A percentile compares a stretch with the other conserved stretches of the same genome.
Conservation (phyloP, 2,329 filamentous ascomycete genomes). For the Dactylella cylindrospora region DNA sequence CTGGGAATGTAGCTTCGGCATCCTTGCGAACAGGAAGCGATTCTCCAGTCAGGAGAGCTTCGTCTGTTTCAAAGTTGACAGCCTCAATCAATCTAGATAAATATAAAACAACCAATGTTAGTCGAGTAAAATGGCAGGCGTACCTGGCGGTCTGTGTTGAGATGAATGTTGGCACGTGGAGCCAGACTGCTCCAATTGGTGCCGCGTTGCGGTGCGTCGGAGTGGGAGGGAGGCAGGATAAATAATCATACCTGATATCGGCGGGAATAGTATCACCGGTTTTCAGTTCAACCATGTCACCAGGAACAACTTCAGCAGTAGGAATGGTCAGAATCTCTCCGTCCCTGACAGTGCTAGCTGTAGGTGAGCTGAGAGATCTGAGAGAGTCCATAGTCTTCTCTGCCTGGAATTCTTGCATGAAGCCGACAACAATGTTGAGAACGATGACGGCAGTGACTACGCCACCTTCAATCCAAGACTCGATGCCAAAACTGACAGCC, state of each 20-base stretch:
- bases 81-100: constrained; percentile 56
- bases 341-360: constrained; percentile 58
- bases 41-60: constrained; percentile 65
- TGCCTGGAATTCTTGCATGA: constrained; percentile 59
- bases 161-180: constrained; percentile 61
- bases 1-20: constrained; percentile 56
- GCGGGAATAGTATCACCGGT: constrained; percentile 55
- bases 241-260: constrained; percentile 52
- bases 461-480: constrained; percentile 64
- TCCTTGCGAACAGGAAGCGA: constrained; percentile 62
- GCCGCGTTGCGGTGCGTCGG: constrained; percentile 48
- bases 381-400: constrained; percentile 61
- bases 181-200: constrained; percentile 56
- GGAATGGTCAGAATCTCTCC: constrained; percentile 58
- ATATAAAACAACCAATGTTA: not conserved
- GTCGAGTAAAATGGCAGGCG: too few species aligned
- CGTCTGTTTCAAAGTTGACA: constrained; percentile 62
- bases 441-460: constrained; percentile 62
- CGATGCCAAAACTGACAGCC: constrained; percentile 61
- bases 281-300: constrained; percentile 62
- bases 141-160: constrained; percentile 56
- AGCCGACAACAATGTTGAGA: constrained; percentile 63
- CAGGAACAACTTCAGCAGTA: constrained; percentile 61
- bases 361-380: constrained; percentile 58
- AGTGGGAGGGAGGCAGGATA: constrained; percentile 59